Base-by-base conservation (phyloP, 148 eudicot species). In the Persicaria tinctoria region DNA sequence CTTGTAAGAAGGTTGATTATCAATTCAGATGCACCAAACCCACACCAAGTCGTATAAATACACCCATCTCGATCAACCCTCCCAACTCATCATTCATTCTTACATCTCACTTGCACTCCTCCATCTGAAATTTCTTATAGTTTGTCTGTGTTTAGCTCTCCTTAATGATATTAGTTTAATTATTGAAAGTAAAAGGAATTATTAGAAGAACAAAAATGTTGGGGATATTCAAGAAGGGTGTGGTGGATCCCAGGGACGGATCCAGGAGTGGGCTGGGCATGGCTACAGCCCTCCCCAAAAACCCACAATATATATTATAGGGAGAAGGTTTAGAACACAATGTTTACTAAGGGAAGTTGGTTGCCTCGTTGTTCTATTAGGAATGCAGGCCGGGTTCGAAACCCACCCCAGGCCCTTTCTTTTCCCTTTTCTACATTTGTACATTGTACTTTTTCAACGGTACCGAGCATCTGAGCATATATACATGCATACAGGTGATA, bases 191-290 rank as follows among this genome's bases (percentile, higher is more conserved):
- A 75, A 23, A 23, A 23, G 23, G 23, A 23, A 23, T 23, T 23
- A 23, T 23, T 23, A 23, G 23, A 23, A 23, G 23, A 23, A 23
- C 68, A 44, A 85, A 79, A 72, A 89, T 89, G 93, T 87, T 93
- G 92, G 92, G 87, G 56, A 85, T 91, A 46, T 93, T 93, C 87
- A 91, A 86, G 83, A 83, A 86, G 74, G 87, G 79, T 23, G 74
- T 93, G 85, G n/a, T n/a, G n/a, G n/a, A n/a, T n/a, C n/a, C n/a
- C 27, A 23, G 27, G 27, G 27, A 23, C 27, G 27, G n/a, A 23
- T 23, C 27, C 27, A 23, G 27, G 27, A 1, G 27, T 20, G 23
- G 23, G 23, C 0, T 20, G 23, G 23, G 27, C 27, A 0, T 23
- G 0, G 27, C 27, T 23, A 23, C 27, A 23, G 27, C 27, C 27